Evolutionary conservation across 192 early-diverging fungal species (phyloP).

Genomic region (Oehlia diaphana): DNA sequence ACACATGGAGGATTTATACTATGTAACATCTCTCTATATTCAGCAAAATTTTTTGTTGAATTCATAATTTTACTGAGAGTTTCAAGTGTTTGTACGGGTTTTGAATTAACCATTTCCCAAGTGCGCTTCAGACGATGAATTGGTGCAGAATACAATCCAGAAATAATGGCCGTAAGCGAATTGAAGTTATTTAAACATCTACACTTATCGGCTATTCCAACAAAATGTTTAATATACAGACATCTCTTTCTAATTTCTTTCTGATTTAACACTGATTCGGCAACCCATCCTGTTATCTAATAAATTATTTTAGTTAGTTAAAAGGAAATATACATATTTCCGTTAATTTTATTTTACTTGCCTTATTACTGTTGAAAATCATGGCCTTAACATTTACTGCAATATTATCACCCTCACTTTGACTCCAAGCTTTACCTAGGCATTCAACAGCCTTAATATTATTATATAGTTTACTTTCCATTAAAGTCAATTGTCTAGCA

Average conservation of each 20-base stretch:
- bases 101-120: constrained; percentile 74
- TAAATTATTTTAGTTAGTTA: not conserved
- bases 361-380: constrained; percentile 81
- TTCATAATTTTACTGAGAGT: constrained; percentile 76
- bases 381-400: constrained; percentile 87
- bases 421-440: constrained; percentile 87
- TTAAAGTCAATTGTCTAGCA: constrained; percentile 93
- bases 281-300: constrained; percentile 77
- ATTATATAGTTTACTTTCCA: constrained; percentile 83
- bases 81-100: constrained; percentile 58
- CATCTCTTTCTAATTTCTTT: constrained; percentile 79
- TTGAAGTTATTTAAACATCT: constrained; percentile 90
- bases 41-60: constrained; percentile 78
- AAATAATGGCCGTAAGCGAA: constrained; percentile 86
- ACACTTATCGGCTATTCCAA: constrained; percentile 74
- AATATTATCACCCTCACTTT: constrained; percentile 43
- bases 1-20: constrained; percentile 82
- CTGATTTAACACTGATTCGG: constrained; percentile 78
- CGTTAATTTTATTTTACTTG: constrained; percentile 25
- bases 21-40: constrained; percentile 83
- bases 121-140: constrained; percentile 91
- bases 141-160: constrained; percentile 84
- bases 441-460: constrained; percentile 87
- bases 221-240: constrained; percentile 78
- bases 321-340: not conserved